Base-by-base conservation (phyloP, 1,284 basidiomycete genomes). In the Apiotrichum laibachii region DNA sequence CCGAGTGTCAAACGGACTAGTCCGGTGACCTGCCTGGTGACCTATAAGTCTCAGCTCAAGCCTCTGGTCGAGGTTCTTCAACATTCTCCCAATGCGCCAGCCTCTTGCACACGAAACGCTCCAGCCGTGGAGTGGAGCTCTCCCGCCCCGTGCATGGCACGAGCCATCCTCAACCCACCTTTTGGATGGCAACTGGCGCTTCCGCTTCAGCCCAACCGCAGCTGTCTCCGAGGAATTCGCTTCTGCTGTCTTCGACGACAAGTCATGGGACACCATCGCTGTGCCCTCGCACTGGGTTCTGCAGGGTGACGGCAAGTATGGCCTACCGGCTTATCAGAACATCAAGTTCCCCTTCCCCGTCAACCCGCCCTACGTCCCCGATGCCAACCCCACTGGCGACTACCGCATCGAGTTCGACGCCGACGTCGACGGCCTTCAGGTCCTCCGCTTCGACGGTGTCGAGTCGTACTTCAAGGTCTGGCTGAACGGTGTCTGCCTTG, bases 151-250 rank as follows among this genome's bases (percentile, higher is more conserved):
- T 3, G 57, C 65, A 22, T 64, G 57, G 56, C 35, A 59, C 8
- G n/a, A 50, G 13, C 53, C 55, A 18, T 53, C 61, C 37, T 55
- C 56, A 1, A 35, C 48, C 0, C n/a, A 43, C 18, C 37, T 56
- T 19, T 49, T 68, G 43, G 63, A 68, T 39, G 67, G 57, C 44
- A 39, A 58, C 35, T 68, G 63, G 63, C 50, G 45, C 16, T 68
- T 68, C 52, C 59, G 61, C n/a, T 51, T 58, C 50, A 59, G 57
- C 2, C 52, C 59, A 16, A 58, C 59, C 2, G 46, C 51, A 12
- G 22, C 40, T 2, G 43, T 26, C 22, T 12, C 43, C 2, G 53
- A 53, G 6, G 56, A 57, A 19, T 64, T 59, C 37, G 37, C 31
- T 2, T 42, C 19, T 4, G 19, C 44, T 7, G 22, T 40, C 4